Evolutionary conservation across 306 rosid genomes (phyloP).

Genomic region (Spatholobus suberectus): DNA sequence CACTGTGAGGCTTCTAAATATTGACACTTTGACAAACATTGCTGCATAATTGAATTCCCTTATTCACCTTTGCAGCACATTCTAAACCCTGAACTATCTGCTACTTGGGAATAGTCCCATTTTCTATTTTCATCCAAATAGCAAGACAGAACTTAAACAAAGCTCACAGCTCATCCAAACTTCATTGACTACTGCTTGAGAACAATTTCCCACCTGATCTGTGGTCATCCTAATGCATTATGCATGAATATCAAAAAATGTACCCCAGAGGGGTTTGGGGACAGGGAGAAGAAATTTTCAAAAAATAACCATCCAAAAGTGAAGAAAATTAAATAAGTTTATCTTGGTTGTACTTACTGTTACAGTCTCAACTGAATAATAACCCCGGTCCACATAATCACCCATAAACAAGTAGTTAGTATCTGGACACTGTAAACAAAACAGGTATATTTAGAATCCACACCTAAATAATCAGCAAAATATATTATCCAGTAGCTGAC

Average conservation of each 20-base stretch:
- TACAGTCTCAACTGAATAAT: conserved; percentile 98
- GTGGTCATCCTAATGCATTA: too few species aligned
- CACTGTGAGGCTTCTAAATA: not conserved
- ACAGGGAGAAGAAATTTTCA: not conserved
- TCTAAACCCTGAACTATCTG: conserved; percentile 2
- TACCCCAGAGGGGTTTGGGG: not conserved
- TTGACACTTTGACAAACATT: not conserved
- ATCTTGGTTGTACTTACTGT: conserved; percentile 65
- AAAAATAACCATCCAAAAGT: conserved; percentile 8
- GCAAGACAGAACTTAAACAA: conserved; percentile 17
- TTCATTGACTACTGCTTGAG: conserved; percentile 5
- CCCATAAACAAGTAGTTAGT: conserved; percentile 99
- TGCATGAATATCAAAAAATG: conserved; percentile 17
- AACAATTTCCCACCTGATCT: too few species aligned
- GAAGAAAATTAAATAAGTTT: conserved; percentile 13
- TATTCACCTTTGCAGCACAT: not conserved
- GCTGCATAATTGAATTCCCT: conserved; percentile 24
- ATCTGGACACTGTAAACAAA: conserved; percentile 89
- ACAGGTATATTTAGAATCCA: conserved; percentile 30
- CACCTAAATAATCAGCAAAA: conserved; percentile 25
- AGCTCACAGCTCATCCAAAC: conserved; percentile 19
- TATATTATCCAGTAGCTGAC: conserved; percentile 19
- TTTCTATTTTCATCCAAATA: not conserved
- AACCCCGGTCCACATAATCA: conserved; percentile 99
- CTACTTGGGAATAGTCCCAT: not conserved